Percentiles rank a stretch among this genome's conserved stretches.
Conservation (phyloP, 2,329 filamentous ascomycete species). For the Fusarium heterosporum region DNA sequence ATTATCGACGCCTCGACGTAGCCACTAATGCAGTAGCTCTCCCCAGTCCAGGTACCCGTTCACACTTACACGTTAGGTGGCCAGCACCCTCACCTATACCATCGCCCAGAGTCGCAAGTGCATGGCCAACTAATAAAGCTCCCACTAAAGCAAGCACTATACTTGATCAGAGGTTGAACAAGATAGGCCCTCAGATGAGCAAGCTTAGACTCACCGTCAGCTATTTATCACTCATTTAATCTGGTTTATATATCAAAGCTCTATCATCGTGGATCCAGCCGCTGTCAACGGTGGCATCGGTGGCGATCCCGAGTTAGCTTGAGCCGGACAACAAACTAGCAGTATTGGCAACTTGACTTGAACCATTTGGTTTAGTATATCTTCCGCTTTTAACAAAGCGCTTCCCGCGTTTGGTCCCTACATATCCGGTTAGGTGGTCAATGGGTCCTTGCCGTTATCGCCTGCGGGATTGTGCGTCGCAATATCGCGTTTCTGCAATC, state of each 20-base stretch:
- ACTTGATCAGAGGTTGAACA: not conserved
- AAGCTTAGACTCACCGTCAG: slow-evolving; percentile 1
- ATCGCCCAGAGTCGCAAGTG: not conserved
- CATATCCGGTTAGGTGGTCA: not conserved
- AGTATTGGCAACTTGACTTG: not conserved
- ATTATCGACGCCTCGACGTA: no score
- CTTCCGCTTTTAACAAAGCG: not conserved
- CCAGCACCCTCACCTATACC: not conserved
- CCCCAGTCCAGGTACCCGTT: not conserved
- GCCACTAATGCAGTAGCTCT: no score
- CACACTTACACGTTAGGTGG: not conserved
- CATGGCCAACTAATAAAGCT: not conserved
- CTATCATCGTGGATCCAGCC: not conserved
- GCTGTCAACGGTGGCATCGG: slow-evolving; percentile 25
- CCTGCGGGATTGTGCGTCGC: not conserved
- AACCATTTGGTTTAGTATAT: not conserved
- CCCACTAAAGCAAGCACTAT: not conserved
- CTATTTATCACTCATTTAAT: not conserved
- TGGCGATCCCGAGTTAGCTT: slow-evolving; percentile 9
- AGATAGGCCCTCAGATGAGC: not conserved
- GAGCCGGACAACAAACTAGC: slow-evolving; percentile 1
- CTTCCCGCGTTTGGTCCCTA: not conserved
- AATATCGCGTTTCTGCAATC: not conserved
- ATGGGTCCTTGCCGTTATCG: not conserved
- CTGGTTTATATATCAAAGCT: not conserved